Evolutionary conservation across 257 asterid genomes (phyloP), one percentile per base, ranked within the genome.

Genomic region (Nyctanthes arbortristis): DNA sequence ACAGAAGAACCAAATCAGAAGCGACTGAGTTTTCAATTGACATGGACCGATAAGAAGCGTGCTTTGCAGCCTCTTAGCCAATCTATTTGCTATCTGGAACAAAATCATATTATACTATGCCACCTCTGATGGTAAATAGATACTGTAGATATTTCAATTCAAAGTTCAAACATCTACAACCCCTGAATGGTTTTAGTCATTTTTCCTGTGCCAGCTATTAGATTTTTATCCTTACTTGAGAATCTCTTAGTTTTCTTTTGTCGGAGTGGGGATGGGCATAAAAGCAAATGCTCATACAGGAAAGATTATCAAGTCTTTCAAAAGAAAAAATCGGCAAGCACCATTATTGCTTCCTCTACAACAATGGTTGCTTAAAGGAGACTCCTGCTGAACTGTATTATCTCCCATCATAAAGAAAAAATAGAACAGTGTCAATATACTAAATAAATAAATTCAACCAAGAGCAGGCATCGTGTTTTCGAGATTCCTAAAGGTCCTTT

Each of bases 1-100:
- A 45, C 5, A 34, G 43, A 33, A 67, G 33, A 71, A 68, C 10
- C 73, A 67, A 57, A 54, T 16, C 22, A 52, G 59, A 52, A 24
- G 59, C 24, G 29, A 22, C 24, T 52, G 29, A 52, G 29, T 7
- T 24, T 52, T 24, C 29, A 24, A 52, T 22, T 52, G 28, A 25
- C 4, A 16, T n/a, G n/a, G n/a, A n/a, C n/a, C 30, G 10, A 24
- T 52, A 3, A 52, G 47, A 39, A 39, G 57, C 20, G 13, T 18
- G 58, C 12, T 22, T 20, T 20, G 28, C 57, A 49, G 30, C 27
- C 59, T 20, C 59, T 52, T 20, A 52, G 9, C 27, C 22, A 52
- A 52, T 16, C 20, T 43, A 22, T 52, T 52, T 20, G 7, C 59
- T 7, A 22, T 52, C 22, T 20, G 59, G 59, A 52, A 22, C 12